Evolutionary conservation across 129 eudicot genomes (phyloP), one percentile per base, ranked within the genome.

Genomic region (Lactuca sativa): DNA sequence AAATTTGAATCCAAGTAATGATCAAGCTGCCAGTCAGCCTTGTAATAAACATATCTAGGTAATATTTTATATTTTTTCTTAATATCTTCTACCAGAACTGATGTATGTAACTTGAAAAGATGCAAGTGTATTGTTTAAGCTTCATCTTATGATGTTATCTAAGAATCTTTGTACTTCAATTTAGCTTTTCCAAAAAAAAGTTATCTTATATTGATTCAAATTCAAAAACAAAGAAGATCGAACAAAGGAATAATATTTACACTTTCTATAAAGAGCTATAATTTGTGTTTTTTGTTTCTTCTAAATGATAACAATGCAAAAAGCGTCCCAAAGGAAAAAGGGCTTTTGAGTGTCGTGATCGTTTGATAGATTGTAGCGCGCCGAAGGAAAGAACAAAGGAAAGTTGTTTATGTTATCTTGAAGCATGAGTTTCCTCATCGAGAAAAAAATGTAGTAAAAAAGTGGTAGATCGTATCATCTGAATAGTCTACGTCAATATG

Each of bases 201-300:
- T 61, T 61, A 54, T 62, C 65, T 62, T 61, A 53, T 14, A 61
- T 60, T 69, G 60, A 54, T 69, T 77, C 66, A 77, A 69, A 69
- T 69, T 62, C 54, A 77, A 77, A 64, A 76, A 68, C 74, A 76
- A 69, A 69, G 65, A 64, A 54, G 75, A 76, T 76, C 80, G 70
- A 69, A 77, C 64, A 63, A 62, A 77, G 70, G 81, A 77, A 77
- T 77, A 69, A 61, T 62, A 62, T 77, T 32, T 69, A 62, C 21
- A 47, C 81, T 77, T 77, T 77, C 36, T 69, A 5, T 62, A 77
- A 77, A 77, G 75, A 5, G 43, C 51, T 69, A 44, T 41, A 62
- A 13, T 18, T 54, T 69, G 51, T 77, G 70, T 62, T 77, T 69
- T 53, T 55, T 60, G 66, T 74, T 77, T 12, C 30, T 59, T 49